phyloP scores from a whole-genome alignment of 2,329 filamentous ascomycete species.

The Hymenoscyphus albidus region DNA sequence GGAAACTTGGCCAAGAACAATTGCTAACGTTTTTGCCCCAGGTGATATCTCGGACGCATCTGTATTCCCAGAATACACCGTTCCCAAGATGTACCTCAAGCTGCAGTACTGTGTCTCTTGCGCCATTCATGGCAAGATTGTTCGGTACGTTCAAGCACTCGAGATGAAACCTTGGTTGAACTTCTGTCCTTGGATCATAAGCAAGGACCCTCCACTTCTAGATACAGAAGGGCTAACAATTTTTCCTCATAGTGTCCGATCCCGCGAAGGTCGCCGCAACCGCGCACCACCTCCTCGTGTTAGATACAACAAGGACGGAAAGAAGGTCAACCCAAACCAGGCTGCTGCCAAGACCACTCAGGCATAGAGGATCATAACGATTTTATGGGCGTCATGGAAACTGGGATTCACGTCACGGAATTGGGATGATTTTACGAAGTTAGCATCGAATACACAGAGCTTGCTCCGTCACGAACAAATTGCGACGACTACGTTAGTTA shows the following conservation, averaged over 20 bases:
- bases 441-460: constrained; percentile 21
- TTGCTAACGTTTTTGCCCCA: constrained; percentile 39
- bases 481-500: not conserved
- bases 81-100: constrained; percentile 99
- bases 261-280: constrained; percentile 95
- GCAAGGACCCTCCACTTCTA: constrained; percentile 27
- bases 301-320: constrained; percentile 99
- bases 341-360: constrained; percentile 36
- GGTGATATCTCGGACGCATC: constrained; percentile 99
- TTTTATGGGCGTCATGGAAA: constrained; percentile 20
- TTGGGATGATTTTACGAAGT: constrained; percentile 23
- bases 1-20: not conserved
- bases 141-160: constrained; percentile 75
- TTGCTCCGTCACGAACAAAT: constrained; percentile 13
- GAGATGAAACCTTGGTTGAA: constrained; percentile 59
- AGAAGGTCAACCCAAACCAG: constrained; percentile 75
- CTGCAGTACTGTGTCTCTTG: constrained; percentile 99
- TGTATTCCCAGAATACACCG: constrained; percentile 98
- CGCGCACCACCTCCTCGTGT: constrained; percentile 95
- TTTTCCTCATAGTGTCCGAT: constrained; percentile 73
- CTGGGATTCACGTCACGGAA: constrained; percentile 16
- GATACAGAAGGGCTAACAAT: constrained; percentile 38
- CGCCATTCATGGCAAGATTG: constrained; percentile 99
- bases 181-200: constrained; percentile 35
- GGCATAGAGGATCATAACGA: constrained; percentile 26